These are phyloP conservation scores for Aurinia saxatilis DNA, from an alignment of 345 rosid species.

Conservation along the genomic window DNA sequence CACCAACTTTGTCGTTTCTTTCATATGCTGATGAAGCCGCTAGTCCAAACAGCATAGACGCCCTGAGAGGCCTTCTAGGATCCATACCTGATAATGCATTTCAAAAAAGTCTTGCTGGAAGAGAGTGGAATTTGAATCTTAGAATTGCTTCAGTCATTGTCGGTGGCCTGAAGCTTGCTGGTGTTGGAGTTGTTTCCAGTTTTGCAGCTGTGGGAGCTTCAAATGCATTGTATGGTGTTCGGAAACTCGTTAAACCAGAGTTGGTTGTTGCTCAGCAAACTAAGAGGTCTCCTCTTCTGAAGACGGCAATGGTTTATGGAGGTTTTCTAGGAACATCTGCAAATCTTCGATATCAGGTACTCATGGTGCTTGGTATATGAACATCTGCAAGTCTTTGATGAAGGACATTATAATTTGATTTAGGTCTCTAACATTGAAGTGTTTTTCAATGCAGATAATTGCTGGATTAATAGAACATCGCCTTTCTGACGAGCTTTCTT, in stretches of 20 bases:
- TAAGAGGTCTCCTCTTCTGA: constrained; percentile 80
- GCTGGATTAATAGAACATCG: constrained; percentile 94
- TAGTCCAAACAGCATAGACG: constrained; percentile 50
- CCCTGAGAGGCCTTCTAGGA: constrained; percentile 67
- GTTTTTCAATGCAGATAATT: constrained; percentile 58
- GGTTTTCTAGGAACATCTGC: constrained; percentile 87
- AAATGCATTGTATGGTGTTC: constrained; percentile 44
- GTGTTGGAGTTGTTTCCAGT: constrained; percentile 81
- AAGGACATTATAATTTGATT: neutral
- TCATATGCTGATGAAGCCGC: constrained; percentile 51
- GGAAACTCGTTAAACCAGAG: constrained; percentile 52
- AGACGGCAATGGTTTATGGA: constrained; percentile 71
- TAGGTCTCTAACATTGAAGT: constrained; percentile 9
- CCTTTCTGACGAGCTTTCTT: constrained; percentile 67
- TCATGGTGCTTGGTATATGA: neutral
- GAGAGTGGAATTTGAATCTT: constrained; percentile 70
- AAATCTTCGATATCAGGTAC: constrained; percentile 92
- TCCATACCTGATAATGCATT: constrained; percentile 93
- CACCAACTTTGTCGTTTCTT: constrained; percentile 85
- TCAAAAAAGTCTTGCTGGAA: constrained; percentile 83
- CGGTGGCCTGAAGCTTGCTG: constrained; percentile 82
- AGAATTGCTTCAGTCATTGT: constrained; percentile 80
- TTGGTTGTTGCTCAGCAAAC: constrained; percentile 37
- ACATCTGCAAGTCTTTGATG: neutral
- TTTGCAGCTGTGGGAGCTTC: constrained; percentile 85